Conservation (phyloP, 495 filamentous ascomycete species). For the Talaromyces borbonicus region DNA sequence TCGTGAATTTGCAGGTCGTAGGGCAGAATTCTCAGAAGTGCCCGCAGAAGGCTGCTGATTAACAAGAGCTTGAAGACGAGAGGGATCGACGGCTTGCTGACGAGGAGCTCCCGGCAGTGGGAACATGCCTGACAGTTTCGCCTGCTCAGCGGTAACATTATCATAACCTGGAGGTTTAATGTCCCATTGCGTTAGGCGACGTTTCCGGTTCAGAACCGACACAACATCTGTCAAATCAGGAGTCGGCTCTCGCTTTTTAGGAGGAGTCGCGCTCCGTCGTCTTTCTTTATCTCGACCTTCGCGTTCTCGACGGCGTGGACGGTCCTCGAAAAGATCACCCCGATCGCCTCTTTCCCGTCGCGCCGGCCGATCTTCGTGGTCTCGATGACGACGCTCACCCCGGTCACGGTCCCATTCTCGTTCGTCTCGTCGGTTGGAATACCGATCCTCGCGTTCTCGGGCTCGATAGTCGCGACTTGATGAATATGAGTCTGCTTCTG, state of each 20-base stretch:
- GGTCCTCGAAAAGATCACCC: constrained; percentile 55
- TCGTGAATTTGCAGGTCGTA: constrained; percentile 86
- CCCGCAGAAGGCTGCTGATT: constrained; percentile 65
- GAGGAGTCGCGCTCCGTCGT: constrained; percentile 69
- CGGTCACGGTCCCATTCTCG: constrained; percentile 67
- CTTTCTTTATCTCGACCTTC: constrained; percentile 43
- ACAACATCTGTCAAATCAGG: constrained; percentile 84
- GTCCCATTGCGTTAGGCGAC: constrained; percentile 95
- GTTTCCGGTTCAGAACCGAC: constrained; percentile 70
- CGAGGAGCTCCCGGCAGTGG: constrained; percentile 90
- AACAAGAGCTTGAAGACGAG: constrained; percentile 91
- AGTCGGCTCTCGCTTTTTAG: constrained; percentile 88
- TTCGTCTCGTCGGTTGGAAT: constrained; percentile 54
- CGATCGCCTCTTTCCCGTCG: constrained; percentile 44
- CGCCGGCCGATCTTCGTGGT: constrained; percentile 47
- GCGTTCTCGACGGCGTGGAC: constrained; percentile 45
- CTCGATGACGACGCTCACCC: constrained; percentile 48
- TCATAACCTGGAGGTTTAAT: constrained; percentile 98
- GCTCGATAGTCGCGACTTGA: constrained; percentile 84
- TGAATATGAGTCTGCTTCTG: constrained; percentile 80
- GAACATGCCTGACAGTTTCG: constrained; percentile 98
- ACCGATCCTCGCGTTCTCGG: constrained; percentile 82
- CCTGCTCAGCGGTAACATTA: constrained; percentile 97
- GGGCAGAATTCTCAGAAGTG: constrained; percentile 59
- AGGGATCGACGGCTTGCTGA: constrained; percentile 94